Conservation (phyloP, 208 protist species). For the Herpetomonas muscarum region DNA sequence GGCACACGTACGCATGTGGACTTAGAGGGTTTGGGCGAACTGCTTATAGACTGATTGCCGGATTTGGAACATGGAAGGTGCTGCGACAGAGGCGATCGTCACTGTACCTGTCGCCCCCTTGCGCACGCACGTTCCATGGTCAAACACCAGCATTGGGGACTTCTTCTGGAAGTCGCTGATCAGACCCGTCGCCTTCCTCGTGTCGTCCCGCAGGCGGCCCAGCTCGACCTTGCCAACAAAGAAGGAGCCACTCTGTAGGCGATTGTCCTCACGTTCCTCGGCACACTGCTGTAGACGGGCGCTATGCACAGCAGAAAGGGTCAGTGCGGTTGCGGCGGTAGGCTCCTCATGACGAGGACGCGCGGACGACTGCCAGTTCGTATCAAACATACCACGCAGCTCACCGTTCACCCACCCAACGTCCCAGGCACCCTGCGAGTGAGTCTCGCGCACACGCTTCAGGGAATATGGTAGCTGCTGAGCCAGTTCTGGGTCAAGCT, state of each 20-base stretch:
- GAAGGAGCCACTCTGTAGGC: conserved; percentile 72
- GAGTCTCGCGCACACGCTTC: conserved; percentile 52
- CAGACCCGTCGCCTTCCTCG: conserved; percentile 46
- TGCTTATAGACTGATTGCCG: conserved; percentile 73
- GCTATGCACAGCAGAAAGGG: conserved; percentile 31
- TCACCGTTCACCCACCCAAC: conserved; percentile 82
- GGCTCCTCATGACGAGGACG: conserved; percentile 22
- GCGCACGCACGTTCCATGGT: conserved; percentile 76
- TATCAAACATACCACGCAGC: conserved; percentile 22
- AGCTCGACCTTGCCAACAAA: conserved; percentile 81
- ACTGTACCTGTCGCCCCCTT: conserved; percentile 62
- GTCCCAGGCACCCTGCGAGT: conserved; percentile 73
- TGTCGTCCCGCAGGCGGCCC: conserved; percentile 43
- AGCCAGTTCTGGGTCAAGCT: conserved; percentile 58
- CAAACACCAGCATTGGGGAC: conserved; percentile 77
- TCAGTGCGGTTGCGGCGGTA: conserved; percentile 27
- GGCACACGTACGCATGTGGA: not conserved
- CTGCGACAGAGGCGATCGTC: conserved; percentile 77
- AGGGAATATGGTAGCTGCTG: conserved; percentile 38
- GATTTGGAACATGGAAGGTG: conserved; percentile 67
- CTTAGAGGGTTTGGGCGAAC: conserved; percentile 68
- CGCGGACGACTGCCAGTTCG: conserved; percentile 4
- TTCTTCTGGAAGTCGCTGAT: conserved; percentile 70
- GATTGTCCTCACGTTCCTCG: conserved; percentile 37
- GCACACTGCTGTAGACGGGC: conserved; percentile 58